Percentiles rank a stretch among this genome's conserved stretches.
These are phyloP conservation scores for Lojkania enalia DNA, from an alignment of 2,329 filamentous ascomycete species.

Conservation along the genomic window DNA sequence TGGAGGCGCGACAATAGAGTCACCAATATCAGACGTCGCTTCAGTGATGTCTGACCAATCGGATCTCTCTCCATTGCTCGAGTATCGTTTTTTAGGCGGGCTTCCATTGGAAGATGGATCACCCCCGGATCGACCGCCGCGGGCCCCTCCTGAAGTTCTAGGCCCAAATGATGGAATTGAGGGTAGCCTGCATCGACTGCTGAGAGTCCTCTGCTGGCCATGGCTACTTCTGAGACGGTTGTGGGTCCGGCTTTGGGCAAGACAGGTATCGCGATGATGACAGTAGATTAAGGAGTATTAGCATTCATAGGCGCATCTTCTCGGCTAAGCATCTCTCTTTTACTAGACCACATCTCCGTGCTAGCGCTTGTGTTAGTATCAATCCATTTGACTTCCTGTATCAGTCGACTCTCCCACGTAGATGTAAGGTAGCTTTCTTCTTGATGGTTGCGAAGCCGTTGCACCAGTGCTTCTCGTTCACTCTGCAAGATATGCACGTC, in stretches of 20 bases:
- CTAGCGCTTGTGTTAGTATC: slow-evolving; percentile 11
- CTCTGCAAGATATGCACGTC: slow-evolving; percentile 14
- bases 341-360: too few relatives aligned
- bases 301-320: too few relatives aligned
- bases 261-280: not conserved
- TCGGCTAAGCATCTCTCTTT: too few relatives aligned
- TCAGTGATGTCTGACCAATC: slow-evolving; percentile 2
- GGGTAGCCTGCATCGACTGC: too few relatives aligned
- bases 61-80: not conserved
- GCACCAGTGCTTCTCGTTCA: slow-evolving; percentile 6
- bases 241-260: not conserved
- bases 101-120: not conserved
- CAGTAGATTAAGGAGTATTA: too few relatives aligned
- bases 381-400: slow-evolving; percentile 22
- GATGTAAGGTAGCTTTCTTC: slow-evolving; percentile 2
- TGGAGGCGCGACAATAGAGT: not conserved
- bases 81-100: slow-evolving; percentile 12
- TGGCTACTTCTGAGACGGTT: not conserved
- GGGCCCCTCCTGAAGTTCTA: too few relatives aligned
- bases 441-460: slow-evolving; percentile 7
- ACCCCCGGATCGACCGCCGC: too few relatives aligned
- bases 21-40: not conserved
- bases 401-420: slow-evolving; percentile 7
- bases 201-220: slow-evolving; percentile 6
- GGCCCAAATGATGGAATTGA: too few relatives aligned